phyloP scores from a whole-genome alignment of 2,329 filamentous ascomycete genomes.

The Alternaria brassicicola region DNA sequence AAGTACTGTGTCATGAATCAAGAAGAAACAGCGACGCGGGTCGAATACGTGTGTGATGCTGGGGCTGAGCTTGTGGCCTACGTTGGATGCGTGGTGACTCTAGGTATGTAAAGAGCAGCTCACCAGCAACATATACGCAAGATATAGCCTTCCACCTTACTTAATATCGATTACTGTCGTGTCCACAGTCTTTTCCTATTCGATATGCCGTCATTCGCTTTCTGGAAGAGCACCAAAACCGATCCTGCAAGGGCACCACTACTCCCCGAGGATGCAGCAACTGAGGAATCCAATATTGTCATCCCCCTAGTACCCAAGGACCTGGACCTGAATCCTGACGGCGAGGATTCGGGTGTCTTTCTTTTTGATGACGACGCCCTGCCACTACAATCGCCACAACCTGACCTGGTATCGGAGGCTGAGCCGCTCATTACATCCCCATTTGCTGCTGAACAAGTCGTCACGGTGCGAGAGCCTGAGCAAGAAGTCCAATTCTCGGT shows the following conservation, averaged over 20 bases:
- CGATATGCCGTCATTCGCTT: slow-evolving; percentile 31
- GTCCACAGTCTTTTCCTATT: not conserved
- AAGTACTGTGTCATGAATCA: not conserved
- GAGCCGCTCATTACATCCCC: not conserved
- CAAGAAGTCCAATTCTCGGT: not conserved
- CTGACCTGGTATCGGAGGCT: not conserved
- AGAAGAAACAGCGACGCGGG: slow-evolving; percentile 20
- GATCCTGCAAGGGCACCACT: slow-evolving; percentile 16
- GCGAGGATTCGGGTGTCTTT: slow-evolving; percentile 27
- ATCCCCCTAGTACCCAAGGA: not conserved
- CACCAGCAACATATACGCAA: not conserved
- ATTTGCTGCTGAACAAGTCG: not conserved
- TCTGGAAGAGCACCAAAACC: slow-evolving; percentile 25
- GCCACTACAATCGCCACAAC: not conserved
- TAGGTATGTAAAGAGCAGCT: not conserved
- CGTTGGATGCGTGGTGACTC: slow-evolving; percentile 1
- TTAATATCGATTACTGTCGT: not conserved
- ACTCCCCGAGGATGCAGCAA: slow-evolving; percentile 8
- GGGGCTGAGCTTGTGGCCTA: slow-evolving; percentile 7
- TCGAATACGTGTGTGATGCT: slow-evolving; percentile 10
- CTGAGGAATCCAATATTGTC: not conserved
- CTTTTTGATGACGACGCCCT: slow-evolving; percentile 16
- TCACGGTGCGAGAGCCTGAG: not conserved
- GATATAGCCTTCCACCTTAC: not conserved
- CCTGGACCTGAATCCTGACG: slow-evolving; percentile 21